Evolutionary conservation across 257 asterid species (phyloP).

Genomic region (Solanum gracilifrons): DNA sequence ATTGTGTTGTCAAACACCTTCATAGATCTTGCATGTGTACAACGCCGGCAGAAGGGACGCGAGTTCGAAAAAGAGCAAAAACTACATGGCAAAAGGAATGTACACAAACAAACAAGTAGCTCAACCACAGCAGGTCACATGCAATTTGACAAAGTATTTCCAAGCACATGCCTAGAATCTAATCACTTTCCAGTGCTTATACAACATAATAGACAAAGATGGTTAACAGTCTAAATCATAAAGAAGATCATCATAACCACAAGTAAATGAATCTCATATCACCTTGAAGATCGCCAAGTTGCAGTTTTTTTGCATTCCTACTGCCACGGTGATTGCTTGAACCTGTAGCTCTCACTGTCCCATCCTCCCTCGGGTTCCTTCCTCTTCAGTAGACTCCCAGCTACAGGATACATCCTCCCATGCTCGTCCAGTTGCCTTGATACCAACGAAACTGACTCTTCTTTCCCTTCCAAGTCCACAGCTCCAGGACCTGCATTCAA

Average conservation of each 20-base stretch:
- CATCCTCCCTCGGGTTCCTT: slow-evolving; percentile 77
- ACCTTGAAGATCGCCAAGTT: not conserved
- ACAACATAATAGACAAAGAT: not conserved
- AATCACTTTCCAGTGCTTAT: not conserved
- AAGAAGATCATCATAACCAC: not conserved
- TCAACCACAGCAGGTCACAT: not conserved
- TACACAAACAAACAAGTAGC: not conserved
- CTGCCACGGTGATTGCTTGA: slow-evolving; percentile 70
- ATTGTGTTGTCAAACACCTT: not conserved
- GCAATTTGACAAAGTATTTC: not conserved
- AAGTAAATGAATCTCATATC: not conserved
- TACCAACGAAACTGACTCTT: slow-evolving; percentile 32
- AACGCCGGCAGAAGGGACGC: not conserved
- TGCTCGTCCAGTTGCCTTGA: slow-evolving; percentile 65
- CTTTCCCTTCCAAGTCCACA: slow-evolving; percentile 52
- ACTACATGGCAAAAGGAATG: not conserved
- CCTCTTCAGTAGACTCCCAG: slow-evolving; percentile 54
- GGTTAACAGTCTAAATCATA: not conserved
- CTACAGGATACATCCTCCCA: slow-evolving; percentile 33
- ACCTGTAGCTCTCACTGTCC: slow-evolving; percentile 57
- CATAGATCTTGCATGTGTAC: not conserved
- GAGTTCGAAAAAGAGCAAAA: not conserved
- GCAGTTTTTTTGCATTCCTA: not conserved
- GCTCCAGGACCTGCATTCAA: slow-evolving; percentile 77
- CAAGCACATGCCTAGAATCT: not conserved